Percentiles rank a stretch among this genome's conserved stretches.
Evolutionary conservation across 2,329 filamentous ascomycete genomes (phyloP).

Genomic region (Eurotiales sp.): DNA sequence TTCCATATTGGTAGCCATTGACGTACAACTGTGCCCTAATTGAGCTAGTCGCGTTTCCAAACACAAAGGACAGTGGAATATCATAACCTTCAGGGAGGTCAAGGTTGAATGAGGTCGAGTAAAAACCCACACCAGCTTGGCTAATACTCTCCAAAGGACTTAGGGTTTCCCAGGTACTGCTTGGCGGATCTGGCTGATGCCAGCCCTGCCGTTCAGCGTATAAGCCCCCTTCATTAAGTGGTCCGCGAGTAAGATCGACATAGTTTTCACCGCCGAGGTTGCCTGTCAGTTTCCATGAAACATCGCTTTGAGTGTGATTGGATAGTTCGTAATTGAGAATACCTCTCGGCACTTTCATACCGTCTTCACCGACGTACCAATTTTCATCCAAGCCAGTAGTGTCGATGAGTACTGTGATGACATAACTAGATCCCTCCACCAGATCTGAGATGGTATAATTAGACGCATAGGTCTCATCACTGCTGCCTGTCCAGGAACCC

Average conservation of each 20-base stretch:
- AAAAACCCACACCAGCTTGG: conserved; percentile 51
- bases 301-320: conserved; percentile 30
- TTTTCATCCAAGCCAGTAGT: conserved; percentile 69
- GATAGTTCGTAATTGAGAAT: conserved; percentile 46
- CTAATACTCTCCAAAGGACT: conserved; percentile 40
- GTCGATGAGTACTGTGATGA: conserved; percentile 68
- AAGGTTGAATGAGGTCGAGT: conserved; percentile 50
- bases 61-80: conserved; percentile 52
- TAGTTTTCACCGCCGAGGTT: conserved; percentile 57
- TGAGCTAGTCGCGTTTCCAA: conserved; percentile 47
- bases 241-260: conserved; percentile 49
- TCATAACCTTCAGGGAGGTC: conserved; percentile 52
- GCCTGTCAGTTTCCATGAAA: conserved; percentile 57
- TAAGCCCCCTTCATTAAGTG: conserved; percentile 56
- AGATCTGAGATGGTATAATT: conserved; percentile 57
- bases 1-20: conserved; percentile 72
- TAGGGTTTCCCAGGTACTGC: conserved; percentile 28
- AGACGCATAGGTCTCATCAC: conserved; percentile 48
- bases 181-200: conserved; percentile 47
- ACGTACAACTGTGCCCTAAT: conserved; percentile 64
- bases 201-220: conserved; percentile 55
- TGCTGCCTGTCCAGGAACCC: conserved; percentile 61
- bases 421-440: conserved; percentile 49
- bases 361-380: conserved; percentile 56
- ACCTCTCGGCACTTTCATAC: conserved; percentile 58